Conservation (phyloP, 2,329 filamentous ascomycete species). For the Cryoendolithus antarcticus region DNA sequence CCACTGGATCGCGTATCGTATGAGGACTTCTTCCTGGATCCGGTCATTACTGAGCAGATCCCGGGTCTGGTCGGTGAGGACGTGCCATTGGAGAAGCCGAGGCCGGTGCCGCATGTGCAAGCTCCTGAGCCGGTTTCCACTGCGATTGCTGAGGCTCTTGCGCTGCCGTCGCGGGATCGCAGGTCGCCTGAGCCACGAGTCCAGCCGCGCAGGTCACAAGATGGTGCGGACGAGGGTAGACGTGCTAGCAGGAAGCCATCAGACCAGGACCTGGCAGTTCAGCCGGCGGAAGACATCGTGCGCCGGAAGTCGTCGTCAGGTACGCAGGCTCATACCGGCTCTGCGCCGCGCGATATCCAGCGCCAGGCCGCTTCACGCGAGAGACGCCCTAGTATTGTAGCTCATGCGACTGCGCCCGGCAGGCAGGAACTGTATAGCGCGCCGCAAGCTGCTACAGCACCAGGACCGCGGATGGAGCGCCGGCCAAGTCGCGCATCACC, state of each 20-base stretch:
- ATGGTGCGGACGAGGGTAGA: slow-evolving; percentile 6
- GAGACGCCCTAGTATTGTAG: slow-evolving; percentile 29
- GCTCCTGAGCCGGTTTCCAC: not conserved
- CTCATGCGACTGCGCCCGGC: slow-evolving; percentile 33
- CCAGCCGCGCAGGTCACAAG: slow-evolving; percentile 11
- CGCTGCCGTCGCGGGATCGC: no score
- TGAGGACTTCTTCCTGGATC: slow-evolving; percentile 68
- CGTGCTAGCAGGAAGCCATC: slow-evolving; percentile 14
- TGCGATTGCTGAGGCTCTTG: not conserved
- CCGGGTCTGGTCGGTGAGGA: slow-evolving; percentile 22
- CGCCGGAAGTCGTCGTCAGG: slow-evolving; percentile 14
- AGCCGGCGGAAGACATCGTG: slow-evolving; percentile 8
- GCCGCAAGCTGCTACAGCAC: slow-evolving; percentile 13
- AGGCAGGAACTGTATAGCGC: slow-evolving; percentile 24
- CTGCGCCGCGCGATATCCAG: slow-evolving; percentile 10
- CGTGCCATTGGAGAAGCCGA: slow-evolving; percentile 8
- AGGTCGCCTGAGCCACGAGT: slow-evolving; percentile 5
- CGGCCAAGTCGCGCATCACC: slow-evolving; percentile 41
- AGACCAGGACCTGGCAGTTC: slow-evolving; percentile 15
- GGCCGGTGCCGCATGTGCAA: not conserved
- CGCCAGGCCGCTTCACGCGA: slow-evolving; percentile 27
- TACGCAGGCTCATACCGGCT: not conserved
- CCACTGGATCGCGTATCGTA: slow-evolving; percentile 79
- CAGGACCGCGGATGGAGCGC: slow-evolving; percentile 39
- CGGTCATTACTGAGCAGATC: slow-evolving; percentile 19